phyloP scores from a whole-genome alignment of 148 eudicot species.

The Agrostemma githago region DNA sequence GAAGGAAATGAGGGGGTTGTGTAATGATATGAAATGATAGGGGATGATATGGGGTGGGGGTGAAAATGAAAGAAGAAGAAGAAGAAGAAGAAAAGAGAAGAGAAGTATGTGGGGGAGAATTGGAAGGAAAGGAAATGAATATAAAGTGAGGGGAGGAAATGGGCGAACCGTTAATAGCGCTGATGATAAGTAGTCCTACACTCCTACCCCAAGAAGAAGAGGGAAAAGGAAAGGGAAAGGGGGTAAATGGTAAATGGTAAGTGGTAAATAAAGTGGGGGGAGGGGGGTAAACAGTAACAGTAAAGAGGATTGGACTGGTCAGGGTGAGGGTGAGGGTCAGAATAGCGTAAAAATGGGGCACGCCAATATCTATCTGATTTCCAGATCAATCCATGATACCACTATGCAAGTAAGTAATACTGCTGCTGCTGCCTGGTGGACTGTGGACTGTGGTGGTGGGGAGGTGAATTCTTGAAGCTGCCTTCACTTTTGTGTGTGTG shows the following conservation, averaged over 20 bases:
- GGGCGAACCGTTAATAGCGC: background rate
- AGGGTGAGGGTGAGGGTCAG: too few relatives aligned
- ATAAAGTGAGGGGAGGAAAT: background rate
- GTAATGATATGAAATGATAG: background rate
- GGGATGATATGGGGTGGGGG: background rate
- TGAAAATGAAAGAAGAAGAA: background rate
- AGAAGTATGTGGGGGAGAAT: too few relatives aligned
- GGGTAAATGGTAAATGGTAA: background rate
- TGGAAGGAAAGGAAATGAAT: background rate
- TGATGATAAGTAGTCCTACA: too few relatives aligned
- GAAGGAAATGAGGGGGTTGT: too few relatives aligned
- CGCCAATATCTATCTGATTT: conserved; percentile 4
- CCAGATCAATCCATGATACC: too few relatives aligned
- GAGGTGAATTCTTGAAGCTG: too few relatives aligned
- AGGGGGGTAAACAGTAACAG: conserved; percentile 13
- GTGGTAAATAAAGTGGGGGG: background rate
- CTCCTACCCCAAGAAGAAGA: background rate
- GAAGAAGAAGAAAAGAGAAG: background rate
- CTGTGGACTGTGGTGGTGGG: too few relatives aligned
- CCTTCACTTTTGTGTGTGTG: too few relatives aligned
- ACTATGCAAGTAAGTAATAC: too few relatives aligned
- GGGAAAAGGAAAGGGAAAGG: background rate
- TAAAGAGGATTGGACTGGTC: conserved; percentile 19
- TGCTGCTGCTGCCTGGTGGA: too few relatives aligned
- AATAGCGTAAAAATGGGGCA: conserved; percentile 8